Base-by-base conservation (phyloP, 352 stramenopile genomes). In the Phytophthora cactorum region DNA sequence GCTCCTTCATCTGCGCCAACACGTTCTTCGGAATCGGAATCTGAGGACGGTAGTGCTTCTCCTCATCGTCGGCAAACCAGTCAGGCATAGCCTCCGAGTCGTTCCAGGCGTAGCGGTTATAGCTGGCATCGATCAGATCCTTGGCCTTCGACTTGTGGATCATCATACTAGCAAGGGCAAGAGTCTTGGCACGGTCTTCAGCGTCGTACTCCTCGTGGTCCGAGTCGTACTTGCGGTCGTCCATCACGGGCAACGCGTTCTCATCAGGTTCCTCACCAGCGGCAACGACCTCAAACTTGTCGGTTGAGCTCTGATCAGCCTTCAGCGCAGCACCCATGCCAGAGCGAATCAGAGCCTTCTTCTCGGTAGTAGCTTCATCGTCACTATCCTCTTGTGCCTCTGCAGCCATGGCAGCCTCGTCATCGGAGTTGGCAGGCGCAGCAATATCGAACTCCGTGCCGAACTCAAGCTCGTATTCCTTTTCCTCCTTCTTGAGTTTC, bases 51-150 rank as follows among this genome's bases (percentile, higher is more conserved):
- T 99, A 99, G 81, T 99, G 95, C 63, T 96, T 96, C 72, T 96
- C 86, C 63, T 98, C 96, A 52, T 98, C 95, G 51, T 98, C 96
- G 4, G 95, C 69, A 72, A 99, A 99, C 98, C 98, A 99, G 59
- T 99, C 92, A 0, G 98, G 98, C 7, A 99, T 63, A 39, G 97
- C 93, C 8, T 84, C 51, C 1, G 95, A 88, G 79, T 99, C 98
- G 74, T 99, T 99, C 97, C 98, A 99, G 4, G 97, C 93, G 74
- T 98, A 99, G 0, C 98, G 95, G 78, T 99, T 99, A 91, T 99
- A 99, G 28, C 92, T 99, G 2, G 97, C 91, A 73, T 99, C 98
- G 5, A 99, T 94, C 55, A 99, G 70, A 27, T 98, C 96, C 74
- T 99, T 99, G 7, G 97, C 96, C 61, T 99, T 99, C 0, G 88